Base-by-base conservation (phyloP, 2,329 filamentous ascomycete species). In the Corinectria fuckeliana region DNA sequence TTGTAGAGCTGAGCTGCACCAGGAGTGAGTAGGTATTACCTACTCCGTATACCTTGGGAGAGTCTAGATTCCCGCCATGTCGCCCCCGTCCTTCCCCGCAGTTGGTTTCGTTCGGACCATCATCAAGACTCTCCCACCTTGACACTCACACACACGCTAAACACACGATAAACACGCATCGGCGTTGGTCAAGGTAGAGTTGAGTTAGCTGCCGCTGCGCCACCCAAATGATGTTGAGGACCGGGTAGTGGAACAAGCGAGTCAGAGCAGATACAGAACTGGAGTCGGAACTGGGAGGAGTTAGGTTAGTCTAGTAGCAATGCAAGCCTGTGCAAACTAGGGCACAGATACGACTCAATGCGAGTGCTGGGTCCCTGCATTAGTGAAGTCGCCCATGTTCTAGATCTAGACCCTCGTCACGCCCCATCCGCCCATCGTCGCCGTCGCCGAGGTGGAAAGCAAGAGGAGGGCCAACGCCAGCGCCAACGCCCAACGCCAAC, bases 351-450 rank as follows among this genome's bases (percentile, higher is more conserved):
- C 52, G 34, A 38, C 39, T 25, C 49, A 49, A 58, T 55, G 50
- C 45, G 38, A 38, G 50, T 59, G 56, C 51, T 53, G 50, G 50
- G 56, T 54, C 56, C 56, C 48, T 59, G 56, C 56, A 59, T 59
- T 59, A 59, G 56, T 34, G 44, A 54, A 39, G 50, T 28, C 50
- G 45, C 28, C 45, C 28, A n/a, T 13, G 56, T 39, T 59, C 56
- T 55, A 54, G 56, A 55, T n/a, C n/a, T n/a, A n/a, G n/a, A n/a
- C 50, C 50, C 21, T 13, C 6, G 25, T 49, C 36, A 16, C 21
- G 36, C 30, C n/a, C 30, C 13, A 14, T 32, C 30, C 30, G 7
- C 32, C 7, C 32, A 36, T 16, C 36, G 18, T 21, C 4, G 18
- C 36, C 36, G 36, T 39, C 36, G 16, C 20, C 39, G 21, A 36